phyloP scores from a whole-genome alignment of 1,284 basidiomycete species.

The Sporisorium reilianum region DNA sequence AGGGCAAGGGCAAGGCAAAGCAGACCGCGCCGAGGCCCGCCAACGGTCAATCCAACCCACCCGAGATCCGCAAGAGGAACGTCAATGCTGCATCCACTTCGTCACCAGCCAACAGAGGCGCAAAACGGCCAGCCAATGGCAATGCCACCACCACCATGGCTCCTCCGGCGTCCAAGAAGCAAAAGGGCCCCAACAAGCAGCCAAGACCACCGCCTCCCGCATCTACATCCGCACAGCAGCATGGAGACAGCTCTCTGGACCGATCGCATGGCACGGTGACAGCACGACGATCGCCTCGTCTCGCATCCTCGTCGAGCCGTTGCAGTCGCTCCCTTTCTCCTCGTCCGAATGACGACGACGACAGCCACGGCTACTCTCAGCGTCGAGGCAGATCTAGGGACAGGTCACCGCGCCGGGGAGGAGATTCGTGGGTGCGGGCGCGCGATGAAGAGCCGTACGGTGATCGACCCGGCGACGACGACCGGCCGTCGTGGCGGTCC shows the following conservation, averaged over 20 bases:
- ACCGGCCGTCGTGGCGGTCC: neutral
- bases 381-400: neutral
- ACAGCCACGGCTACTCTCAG: neutral
- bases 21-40: neutral
- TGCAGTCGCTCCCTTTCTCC: slow-evolving; percentile 13
- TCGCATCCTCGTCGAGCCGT: neutral
- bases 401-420: slow-evolving; percentile 6
- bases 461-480: neutral
- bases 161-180: slow-evolving; percentile 10
- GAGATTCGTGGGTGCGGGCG: slow-evolving; percentile 22
- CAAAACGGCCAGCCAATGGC: slow-evolving; percentile 19
- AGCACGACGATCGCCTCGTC: neutral
- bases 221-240: neutral
- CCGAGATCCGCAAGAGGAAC: slow-evolving; percentile 21
- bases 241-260: neutral
- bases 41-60: slow-evolving; percentile 18
- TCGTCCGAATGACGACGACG: neutral
- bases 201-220: neutral
- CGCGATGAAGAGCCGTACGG: neutral
- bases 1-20: too few species aligned
- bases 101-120: neutral
- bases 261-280: neutral
- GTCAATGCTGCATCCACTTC: slow-evolving; percentile 1
- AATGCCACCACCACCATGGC: neutral
- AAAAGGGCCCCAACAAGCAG: slow-evolving; percentile 9